Evolutionary conservation across 371 early-diverging fungal genomes (phyloP).

Genomic region (Mucor sp.): DNA sequence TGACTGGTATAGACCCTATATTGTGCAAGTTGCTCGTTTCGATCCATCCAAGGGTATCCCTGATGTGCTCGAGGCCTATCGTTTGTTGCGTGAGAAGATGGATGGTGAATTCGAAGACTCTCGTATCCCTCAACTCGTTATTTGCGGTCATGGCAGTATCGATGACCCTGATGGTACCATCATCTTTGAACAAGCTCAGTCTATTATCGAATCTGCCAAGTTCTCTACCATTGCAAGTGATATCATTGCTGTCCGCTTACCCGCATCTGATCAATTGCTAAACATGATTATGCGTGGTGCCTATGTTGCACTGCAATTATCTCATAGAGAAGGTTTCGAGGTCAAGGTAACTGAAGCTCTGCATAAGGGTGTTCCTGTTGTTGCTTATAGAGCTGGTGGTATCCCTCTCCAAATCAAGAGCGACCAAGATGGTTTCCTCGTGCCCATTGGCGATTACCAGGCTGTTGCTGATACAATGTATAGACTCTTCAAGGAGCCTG

Average conservation of each 20-base stretch:
- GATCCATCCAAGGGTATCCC: slow-evolving; percentile 93
- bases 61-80: slow-evolving; percentile 77
- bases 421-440: slow-evolving; percentile 67
- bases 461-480: slow-evolving; percentile 62
- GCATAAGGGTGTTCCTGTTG: slow-evolving; percentile 68
- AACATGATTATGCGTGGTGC: slow-evolving; percentile 74
- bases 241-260: slow-evolving; percentile 67
- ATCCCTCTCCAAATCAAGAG: slow-evolving; percentile 81
- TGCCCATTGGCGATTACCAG: slow-evolving; percentile 63
- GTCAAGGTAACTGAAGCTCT: slow-evolving; percentile 91
- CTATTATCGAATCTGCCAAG: slow-evolving; percentile 42
- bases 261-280: slow-evolving; percentile 82
- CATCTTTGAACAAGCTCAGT: slow-evolving; percentile 66
- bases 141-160: slow-evolving; percentile 85
- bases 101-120: slow-evolving; percentile 33
- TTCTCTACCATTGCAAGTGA: slow-evolving; percentile 58
- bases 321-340: slow-evolving; percentile 87
- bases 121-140: slow-evolving; percentile 71
- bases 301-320: slow-evolving; percentile 76
- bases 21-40: slow-evolving; percentile 87
- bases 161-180: slow-evolving; percentile 87
- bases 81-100: slow-evolving; percentile 61
- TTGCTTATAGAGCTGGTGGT: slow-evolving; percentile 76
- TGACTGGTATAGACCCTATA: slow-evolving; percentile 70
- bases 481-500: slow-evolving; percentile 51